Conservation (phyloP, 2,329 filamentous ascomycete genomes). For the Cladophialophora immunda region DNA sequence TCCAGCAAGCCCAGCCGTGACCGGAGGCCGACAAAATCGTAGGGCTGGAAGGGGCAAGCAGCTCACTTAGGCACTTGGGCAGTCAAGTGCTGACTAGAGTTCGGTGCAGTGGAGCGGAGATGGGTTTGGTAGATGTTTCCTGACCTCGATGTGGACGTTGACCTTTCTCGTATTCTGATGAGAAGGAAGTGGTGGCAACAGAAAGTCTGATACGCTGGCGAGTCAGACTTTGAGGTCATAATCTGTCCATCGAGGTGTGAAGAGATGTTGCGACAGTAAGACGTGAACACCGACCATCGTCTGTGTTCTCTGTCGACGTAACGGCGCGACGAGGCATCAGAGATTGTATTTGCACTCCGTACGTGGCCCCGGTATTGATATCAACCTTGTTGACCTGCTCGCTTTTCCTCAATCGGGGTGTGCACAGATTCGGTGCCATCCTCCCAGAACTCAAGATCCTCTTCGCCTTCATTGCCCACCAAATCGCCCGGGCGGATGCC, state of each 20-base stretch:
- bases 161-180: background rate
- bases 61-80: background rate
- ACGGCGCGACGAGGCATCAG: background rate
- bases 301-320: background rate
- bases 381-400: background rate
- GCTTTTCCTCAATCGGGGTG: slow-evolving; percentile 24
- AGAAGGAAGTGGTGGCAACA: background rate
- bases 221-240: background rate
- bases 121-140: background rate
- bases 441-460: slow-evolving; percentile 93
- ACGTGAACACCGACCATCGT: background rate
- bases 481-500: slow-evolving; percentile 72
- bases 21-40: background rate
- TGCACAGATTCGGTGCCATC: slow-evolving; percentile 65
- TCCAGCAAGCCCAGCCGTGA: background rate
- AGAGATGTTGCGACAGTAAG: background rate
- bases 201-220: background rate
- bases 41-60: background rate
- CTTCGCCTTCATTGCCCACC: slow-evolving; percentile 65
- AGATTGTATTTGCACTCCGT: background rate
- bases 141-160: background rate
- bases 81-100: background rate
- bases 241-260: background rate
- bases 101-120: background rate
- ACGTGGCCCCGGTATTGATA: background rate